Percentiles rank a stretch among this genome's conserved stretches.
Conservation (phyloP, 768 basidiomycete genomes). For the Mycena haematopus region DNA sequence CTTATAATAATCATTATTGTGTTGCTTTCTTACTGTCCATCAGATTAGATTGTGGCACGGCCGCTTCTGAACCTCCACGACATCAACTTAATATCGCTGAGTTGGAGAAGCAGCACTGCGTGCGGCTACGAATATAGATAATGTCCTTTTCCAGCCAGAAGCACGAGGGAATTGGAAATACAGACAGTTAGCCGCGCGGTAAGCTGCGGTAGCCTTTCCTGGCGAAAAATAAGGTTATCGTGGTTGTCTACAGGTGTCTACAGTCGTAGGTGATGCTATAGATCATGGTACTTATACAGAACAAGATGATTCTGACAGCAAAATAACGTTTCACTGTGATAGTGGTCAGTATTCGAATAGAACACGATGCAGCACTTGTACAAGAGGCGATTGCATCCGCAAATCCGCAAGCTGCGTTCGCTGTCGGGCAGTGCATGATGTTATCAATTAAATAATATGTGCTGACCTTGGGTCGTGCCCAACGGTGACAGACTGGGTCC, state of each 20-base stretch:
- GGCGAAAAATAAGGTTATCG: conserved; percentile 3
- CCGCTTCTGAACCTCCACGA: background rate
- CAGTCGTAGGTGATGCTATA: background rate
- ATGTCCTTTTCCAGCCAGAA: conserved; percentile 28
- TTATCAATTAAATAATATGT: conserved; percentile 17
- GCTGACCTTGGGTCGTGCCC: conserved; percentile 8
- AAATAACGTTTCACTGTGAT: background rate
- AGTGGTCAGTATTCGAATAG: background rate
- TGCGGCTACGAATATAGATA: conserved; percentile 18
- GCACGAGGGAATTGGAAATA: conserved; percentile 7
- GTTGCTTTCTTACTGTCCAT: conserved; percentile 7
- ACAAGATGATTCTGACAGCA: background rate
- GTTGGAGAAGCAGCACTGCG: conserved; percentile 13
- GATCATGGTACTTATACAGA: background rate
- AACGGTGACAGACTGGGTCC: conserved; percentile 14
- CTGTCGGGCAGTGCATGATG: conserved; percentile 11
- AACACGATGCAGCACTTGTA: background rate
- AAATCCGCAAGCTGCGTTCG: background rate
- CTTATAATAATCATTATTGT: conserved; percentile 28
- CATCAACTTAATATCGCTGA: conserved; percentile 17
- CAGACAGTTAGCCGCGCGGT: background rate
- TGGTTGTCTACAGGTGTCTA: background rate
- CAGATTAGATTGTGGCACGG: conserved; percentile 24
- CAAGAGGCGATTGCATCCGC: conserved; percentile 16
- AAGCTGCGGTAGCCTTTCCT: conserved; percentile 7